Evolutionary conservation across 2,329 filamentous ascomycete genomes (phyloP), one percentile per base, ranked within the genome.

Genomic region (Ceratocystis huliohia): DNA sequence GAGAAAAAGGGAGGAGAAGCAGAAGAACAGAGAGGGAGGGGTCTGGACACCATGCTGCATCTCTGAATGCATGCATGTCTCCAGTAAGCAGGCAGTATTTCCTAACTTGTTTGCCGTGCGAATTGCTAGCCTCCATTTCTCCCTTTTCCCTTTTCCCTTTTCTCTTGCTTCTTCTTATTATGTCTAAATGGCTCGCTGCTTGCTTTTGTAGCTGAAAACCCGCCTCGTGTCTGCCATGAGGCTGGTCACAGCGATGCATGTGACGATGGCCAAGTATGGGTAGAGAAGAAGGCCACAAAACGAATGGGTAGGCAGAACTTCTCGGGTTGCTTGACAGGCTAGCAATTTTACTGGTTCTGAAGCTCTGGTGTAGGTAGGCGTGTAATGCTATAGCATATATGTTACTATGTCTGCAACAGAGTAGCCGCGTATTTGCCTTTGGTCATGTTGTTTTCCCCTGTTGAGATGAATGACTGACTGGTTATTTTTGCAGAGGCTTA

Each of bases 191-290:
- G 22, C 25, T 28, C 33, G 33, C 33, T 37, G 10, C 33, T 13
- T 37, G 33, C 33, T 37, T 37, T 1, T 37, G 8, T 33, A 57
- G 53, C 53, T 57, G 53, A 57, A 33, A 57, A 57, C 13, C 53
- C 33, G 33, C 25, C 53, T 57, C 53, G 53, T 57, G 53, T 57
- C 53, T 57, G 53, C 53, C 53, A 57, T 57, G 25, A 57, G 53
- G 53, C 53, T 57, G 10, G 53, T 33, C 25, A 57, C 25, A 57
- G 53, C 33, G 17, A 57, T 57, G 5, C 3, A 37, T 37, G 33
- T 37, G 33, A 37, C 33, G 33, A 37, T 37, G 33, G 33, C 33
- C 50, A 57, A 57, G 22, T 28, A 30, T 30, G 25, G 10, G 5
- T 6, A 28, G 50, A 28, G 50, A 13, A 57, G 50, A 13, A 57